Conservation (phyloP, 2,329 filamentous ascomycete species). For the Fusarium sp. region DNA sequence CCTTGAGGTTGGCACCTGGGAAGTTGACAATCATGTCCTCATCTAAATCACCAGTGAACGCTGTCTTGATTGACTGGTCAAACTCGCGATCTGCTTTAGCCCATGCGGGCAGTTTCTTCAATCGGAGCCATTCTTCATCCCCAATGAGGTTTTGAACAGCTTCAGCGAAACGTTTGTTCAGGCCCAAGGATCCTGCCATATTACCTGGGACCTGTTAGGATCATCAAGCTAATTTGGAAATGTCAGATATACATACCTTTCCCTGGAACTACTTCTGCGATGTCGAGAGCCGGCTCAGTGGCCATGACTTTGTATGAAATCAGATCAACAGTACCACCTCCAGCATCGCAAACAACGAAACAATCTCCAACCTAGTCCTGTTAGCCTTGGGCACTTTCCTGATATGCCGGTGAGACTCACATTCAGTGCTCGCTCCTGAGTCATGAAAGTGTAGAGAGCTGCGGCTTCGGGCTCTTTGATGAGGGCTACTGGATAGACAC, state of each 20-base stretch:
- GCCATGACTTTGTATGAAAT: conserved; percentile 52
- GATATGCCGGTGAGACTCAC: background rate
- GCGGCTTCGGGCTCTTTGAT: conserved; percentile 42
- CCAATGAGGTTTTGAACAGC: background rate
- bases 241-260: conserved; percentile 24
- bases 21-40: background rate
- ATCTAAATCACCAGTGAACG: background rate
- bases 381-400: no score
- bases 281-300: conserved; percentile 36
- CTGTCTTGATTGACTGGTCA: background rate
- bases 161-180: background rate
- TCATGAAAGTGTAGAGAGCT: conserved; percentile 31
- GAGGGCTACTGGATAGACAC: conserved; percentile 28
- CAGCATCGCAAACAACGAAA: conserved; percentile 48
- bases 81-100: background rate
- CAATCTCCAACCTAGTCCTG: conserved; percentile 18
- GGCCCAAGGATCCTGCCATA: background rate
- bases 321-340: conserved; percentile 51
- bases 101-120: background rate
- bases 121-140: background rate
- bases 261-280: conserved; percentile 47
- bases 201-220: background rate
- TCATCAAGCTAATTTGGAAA: no score
- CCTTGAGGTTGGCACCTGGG: background rate
- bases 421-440: conserved; percentile 4